phyloP scores from a whole-genome alignment of 2,329 filamentous ascomycete species.

The Fusarium sp. region DNA sequence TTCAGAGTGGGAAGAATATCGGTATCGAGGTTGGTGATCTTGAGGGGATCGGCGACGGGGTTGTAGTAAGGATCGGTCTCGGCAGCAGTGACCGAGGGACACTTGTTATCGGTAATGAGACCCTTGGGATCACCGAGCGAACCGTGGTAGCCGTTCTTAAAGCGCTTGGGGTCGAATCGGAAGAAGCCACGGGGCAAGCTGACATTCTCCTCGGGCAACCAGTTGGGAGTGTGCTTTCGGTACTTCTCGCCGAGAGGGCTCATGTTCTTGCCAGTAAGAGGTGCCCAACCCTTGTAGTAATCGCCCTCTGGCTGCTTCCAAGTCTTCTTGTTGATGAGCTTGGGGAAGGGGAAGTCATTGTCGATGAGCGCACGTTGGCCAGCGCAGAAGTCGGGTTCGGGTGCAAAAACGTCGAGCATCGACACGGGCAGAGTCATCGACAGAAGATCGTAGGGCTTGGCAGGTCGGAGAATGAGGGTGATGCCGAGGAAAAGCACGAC shows the following conservation, averaged over 20 bases:
- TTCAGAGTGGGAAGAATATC: slow-evolving; percentile 47
- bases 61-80: slow-evolving; percentile 52
- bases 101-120: slow-evolving; percentile 21
- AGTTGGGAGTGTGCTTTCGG: slow-evolving; percentile 42
- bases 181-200: slow-evolving; percentile 45
- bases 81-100: slow-evolving; percentile 17
- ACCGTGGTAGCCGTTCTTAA: slow-evolving; percentile 35
- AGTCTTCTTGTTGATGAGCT: slow-evolving; percentile 38
- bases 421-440: slow-evolving; percentile 49
- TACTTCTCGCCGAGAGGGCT: slow-evolving; percentile 44
- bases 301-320: slow-evolving; percentile 46
- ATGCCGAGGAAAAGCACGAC: slow-evolving; percentile 38
- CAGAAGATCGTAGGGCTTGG: slow-evolving; percentile 48
- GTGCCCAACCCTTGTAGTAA: slow-evolving; percentile 51
- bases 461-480: slow-evolving; percentile 43
- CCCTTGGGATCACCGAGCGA: slow-evolving; percentile 16
- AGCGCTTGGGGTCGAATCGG: slow-evolving; percentile 45
- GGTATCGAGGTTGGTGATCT: slow-evolving; percentile 54
- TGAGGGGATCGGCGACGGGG: slow-evolving; percentile 54
- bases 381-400: slow-evolving; percentile 43
- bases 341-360: slow-evolving; percentile 48
- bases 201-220: slow-evolving; percentile 41
- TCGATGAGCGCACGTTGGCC: slow-evolving; percentile 38
- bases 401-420: slow-evolving; percentile 45
- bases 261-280: slow-evolving; percentile 27